Evolutionary conservation across 1,284 basidiomycete genomes (phyloP).

Genomic region (Fistulina hepatica): DNA sequence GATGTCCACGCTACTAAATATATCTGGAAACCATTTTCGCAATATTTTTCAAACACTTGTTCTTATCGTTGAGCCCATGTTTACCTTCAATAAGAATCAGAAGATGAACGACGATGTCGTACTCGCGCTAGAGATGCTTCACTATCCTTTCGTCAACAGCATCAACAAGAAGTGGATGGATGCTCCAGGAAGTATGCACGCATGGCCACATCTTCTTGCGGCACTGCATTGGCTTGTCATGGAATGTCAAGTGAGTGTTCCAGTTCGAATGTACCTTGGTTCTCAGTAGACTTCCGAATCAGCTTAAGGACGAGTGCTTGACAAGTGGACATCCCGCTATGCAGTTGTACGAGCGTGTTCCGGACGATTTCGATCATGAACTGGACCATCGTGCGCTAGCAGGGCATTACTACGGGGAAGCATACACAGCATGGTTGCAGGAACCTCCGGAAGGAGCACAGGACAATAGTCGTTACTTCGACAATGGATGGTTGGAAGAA

Average conservation of each 20-base stretch:
- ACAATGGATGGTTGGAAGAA: constrained; percentile 61
- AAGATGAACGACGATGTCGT: constrained; percentile 79
- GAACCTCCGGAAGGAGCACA: constrained; percentile 55
- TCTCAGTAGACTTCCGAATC: constrained; percentile 4
- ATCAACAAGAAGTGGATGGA: constrained; percentile 77
- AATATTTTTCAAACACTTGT: constrained; percentile 71
- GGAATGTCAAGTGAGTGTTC: constrained; percentile 51
- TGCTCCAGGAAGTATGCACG: constrained; percentile 74
- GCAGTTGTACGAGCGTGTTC: constrained; percentile 48
- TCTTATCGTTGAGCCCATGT: constrained; percentile 58
- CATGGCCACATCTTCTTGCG: constrained; percentile 74
- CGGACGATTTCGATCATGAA: constrained; percentile 62
- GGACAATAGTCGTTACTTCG: too few species aligned
- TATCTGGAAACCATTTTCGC: constrained; percentile 76
- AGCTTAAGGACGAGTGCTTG: constrained; percentile 43
- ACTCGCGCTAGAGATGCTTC: constrained; percentile 57
- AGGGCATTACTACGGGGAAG: constrained; percentile 61
- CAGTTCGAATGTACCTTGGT: not conserved
- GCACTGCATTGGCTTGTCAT: constrained; percentile 84
- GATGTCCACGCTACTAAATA: constrained; percentile 54
- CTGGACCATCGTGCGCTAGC: constrained; percentile 64
- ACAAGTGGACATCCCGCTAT: constrained; percentile 53
- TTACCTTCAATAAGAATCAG: constrained; percentile 41
- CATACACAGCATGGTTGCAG: constrained; percentile 65
- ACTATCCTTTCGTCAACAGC: constrained; percentile 65